Evolutionary conservation across 208 protist species (phyloP).

Genomic region (Trypanosoma scelopori): DNA sequence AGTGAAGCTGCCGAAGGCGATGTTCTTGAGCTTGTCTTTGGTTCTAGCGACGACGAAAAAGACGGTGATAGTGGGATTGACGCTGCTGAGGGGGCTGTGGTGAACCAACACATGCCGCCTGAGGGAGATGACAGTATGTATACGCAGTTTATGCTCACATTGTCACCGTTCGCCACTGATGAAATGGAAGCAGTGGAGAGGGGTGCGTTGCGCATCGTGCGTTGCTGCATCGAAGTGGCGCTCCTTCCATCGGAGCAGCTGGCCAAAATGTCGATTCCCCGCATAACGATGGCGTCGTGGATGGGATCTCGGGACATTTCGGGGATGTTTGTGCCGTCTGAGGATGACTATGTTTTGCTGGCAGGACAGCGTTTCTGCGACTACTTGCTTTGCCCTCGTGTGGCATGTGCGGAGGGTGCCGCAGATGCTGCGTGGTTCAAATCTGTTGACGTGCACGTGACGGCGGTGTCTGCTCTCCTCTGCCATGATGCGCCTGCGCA

Average conservation of each 20-base stretch:
- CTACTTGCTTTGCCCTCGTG: constrained; percentile 29
- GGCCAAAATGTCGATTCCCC: constrained; percentile 1
- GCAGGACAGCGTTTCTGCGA: constrained; percentile 23
- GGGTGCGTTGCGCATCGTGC: background rate
- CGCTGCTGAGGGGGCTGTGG: background rate
- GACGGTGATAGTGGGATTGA: background rate
- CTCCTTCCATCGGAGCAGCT: background rate
- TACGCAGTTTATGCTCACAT: constrained; percentile 13
- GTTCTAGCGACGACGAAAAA: constrained; percentile 3
- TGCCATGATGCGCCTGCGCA: background rate
- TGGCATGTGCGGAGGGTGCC: constrained; percentile 11
- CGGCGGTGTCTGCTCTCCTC: background rate
- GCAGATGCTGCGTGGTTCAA: background rate
- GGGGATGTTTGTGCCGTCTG: background rate
- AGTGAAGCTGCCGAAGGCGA: background rate
- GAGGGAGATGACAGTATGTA: constrained; percentile 1
- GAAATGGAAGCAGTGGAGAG: background rate
- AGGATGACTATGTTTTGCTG: constrained; percentile 24
- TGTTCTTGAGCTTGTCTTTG: constrained; percentile 26
- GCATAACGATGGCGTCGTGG: constrained; percentile 3
- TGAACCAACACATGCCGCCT: background rate
- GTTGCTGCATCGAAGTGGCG: constrained; percentile 17
- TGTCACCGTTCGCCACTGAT: background rate
- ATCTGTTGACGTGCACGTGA: constrained; percentile 20
- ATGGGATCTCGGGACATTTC: background rate